A percentile compares a stretch with the other conserved stretches of the same genome.
Conservation (phyloP, 2,329 filamentous ascomycete species). For the Trichothecium sympodiale region DNA sequence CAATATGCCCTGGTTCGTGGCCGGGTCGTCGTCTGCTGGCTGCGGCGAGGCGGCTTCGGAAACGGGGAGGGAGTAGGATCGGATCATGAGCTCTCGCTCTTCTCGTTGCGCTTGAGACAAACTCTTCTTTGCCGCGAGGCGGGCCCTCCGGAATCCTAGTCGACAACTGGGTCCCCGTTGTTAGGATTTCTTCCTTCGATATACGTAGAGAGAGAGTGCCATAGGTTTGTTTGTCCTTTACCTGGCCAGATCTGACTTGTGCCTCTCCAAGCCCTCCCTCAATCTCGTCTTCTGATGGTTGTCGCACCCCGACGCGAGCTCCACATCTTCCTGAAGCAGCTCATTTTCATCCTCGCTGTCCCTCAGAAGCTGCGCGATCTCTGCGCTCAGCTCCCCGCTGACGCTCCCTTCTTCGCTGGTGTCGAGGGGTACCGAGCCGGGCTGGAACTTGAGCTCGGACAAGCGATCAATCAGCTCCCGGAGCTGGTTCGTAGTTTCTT, state of each 20-base stretch:
- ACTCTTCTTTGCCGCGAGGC: conserved; percentile 66
- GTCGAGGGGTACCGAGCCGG: conserved; percentile 42
- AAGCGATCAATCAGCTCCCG: conserved; percentile 49
- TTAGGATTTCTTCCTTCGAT: conserved; percentile 3
- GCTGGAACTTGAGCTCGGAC: conserved; percentile 44
- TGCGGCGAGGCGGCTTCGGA: conserved; percentile 20
- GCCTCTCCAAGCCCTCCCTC: conserved; percentile 52
- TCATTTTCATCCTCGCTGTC: conserved; percentile 78
- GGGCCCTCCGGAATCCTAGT: conserved; percentile 67
- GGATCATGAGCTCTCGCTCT: conserved; percentile 67
- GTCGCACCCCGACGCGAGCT: conserved; percentile 39
- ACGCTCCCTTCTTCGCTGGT: conserved; percentile 38
- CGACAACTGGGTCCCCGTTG: conserved; percentile 32
- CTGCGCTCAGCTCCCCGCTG: conserved; percentile 62
- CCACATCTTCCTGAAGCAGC: conserved; percentile 64
- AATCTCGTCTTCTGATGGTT: conserved; percentile 54
- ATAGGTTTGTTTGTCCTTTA: conserved; percentile 22
- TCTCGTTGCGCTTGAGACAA: conserved; percentile 62
- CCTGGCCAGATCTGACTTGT: conserved; percentile 62
- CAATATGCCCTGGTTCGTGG: conserved; percentile 5
- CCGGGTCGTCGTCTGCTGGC: conserved; percentile 13
- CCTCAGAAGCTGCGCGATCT: conserved; percentile 70
- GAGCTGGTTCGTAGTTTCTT: conserved; percentile 49
- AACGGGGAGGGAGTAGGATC: conserved; percentile 42
- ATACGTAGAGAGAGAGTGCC: background rate